Percentiles rank a stretch among this genome's conserved stretches.
These are phyloP conservation scores for Bruguiera gymnorhiza DNA, from an alignment of 345 rosid genomes.

Conservation along the genomic window DNA sequence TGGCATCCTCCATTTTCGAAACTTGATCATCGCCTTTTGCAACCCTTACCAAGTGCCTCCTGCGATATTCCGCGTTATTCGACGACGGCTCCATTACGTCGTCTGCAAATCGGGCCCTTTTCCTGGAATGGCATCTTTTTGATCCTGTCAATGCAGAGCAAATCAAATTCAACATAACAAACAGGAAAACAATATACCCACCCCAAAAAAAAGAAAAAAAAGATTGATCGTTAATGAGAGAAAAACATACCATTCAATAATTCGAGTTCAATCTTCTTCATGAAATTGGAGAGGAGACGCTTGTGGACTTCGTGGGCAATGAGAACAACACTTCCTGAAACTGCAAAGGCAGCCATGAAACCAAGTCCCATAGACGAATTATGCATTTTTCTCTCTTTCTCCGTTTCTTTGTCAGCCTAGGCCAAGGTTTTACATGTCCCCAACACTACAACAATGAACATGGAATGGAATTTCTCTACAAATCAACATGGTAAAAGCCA, in stretches of 20 bases:
- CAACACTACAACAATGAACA: not conserved
- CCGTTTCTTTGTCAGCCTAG: no score
- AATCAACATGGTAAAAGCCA: not conserved
- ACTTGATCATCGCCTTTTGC: not conserved
- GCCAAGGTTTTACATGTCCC: not conserved
- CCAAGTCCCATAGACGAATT: slow-evolving; percentile 33
- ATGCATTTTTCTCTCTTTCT: slow-evolving; percentile 28
- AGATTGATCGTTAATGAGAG: no score
- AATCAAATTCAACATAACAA: not conserved
- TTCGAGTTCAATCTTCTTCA: slow-evolving; percentile 62
- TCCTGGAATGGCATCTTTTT: slow-evolving; percentile 29
- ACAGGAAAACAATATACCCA: not conserved
- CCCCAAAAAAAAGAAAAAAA: not conserved
- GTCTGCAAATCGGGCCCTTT: slow-evolving; percentile 73
- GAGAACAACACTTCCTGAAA: slow-evolving; percentile 73
- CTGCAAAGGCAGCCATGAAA: slow-evolving; percentile 67
- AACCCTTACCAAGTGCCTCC: slow-evolving; percentile 16
- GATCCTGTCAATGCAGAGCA: slow-evolving; percentile 1
- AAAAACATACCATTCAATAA: slow-evolving; percentile 32
- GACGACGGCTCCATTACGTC: slow-evolving; percentile 74
- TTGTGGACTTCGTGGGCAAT: slow-evolving; percentile 58
- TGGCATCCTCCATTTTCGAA: not conserved
- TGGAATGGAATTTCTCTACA: not conserved
- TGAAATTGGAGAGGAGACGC: slow-evolving; percentile 67
- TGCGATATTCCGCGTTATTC: slow-evolving; percentile 60